phyloP scores from a whole-genome alignment of 2,329 filamentous ascomycete species.

The Laburnicola sp. region DNA sequence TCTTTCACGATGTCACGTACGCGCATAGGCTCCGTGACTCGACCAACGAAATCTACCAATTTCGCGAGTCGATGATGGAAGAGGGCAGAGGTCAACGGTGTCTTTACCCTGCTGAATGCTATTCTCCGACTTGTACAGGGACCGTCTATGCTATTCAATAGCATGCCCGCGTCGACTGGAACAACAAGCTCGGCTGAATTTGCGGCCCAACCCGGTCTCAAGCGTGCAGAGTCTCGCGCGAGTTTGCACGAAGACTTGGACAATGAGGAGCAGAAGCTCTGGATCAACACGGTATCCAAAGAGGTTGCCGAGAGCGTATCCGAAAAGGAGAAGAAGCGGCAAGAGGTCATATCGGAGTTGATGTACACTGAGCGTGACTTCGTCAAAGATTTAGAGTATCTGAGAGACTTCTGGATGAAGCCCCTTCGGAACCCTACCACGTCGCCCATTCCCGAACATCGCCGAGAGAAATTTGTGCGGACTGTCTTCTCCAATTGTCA shows the following conservation, averaged over 20 bases:
- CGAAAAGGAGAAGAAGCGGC: slow-evolving; percentile 93
- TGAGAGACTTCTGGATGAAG: slow-evolving; percentile 98
- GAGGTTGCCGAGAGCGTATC: slow-evolving; percentile 88
- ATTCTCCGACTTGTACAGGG: slow-evolving; percentile 96
- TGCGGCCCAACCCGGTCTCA: slow-evolving; percentile 89
- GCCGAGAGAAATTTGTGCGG: slow-evolving; percentile 86
- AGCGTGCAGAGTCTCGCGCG: slow-evolving; percentile 67
- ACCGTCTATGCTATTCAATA: slow-evolving; percentile 96
- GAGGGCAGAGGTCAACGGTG: slow-evolving; percentile 85
- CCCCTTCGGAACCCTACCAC: slow-evolving; percentile 70
- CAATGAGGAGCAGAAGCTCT: slow-evolving; percentile 89
- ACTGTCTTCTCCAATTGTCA: slow-evolving; percentile 96
- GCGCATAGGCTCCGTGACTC: slow-evolving; percentile 94
- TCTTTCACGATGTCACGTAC: slow-evolving; percentile 99
- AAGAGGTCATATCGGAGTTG: slow-evolving; percentile 96
- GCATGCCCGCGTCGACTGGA: slow-evolving; percentile 91
- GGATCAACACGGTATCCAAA: slow-evolving; percentile 98
- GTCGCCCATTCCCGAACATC: slow-evolving; percentile 86
- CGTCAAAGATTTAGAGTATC: slow-evolving; percentile 96
- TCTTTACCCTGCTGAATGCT: slow-evolving; percentile 95
- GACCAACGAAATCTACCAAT: slow-evolving; percentile 94
- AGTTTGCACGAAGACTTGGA: slow-evolving; percentile 86
- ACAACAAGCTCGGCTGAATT: slow-evolving; percentile 89
- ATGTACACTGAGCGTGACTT: slow-evolving; percentile 99
- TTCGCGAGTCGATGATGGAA: slow-evolving; percentile 89